Percentiles rank a stretch among this genome's conserved stretches.
phyloP scores from a whole-genome alignment of 805 yeast species.

The Lipomyces sp. region DNA sequence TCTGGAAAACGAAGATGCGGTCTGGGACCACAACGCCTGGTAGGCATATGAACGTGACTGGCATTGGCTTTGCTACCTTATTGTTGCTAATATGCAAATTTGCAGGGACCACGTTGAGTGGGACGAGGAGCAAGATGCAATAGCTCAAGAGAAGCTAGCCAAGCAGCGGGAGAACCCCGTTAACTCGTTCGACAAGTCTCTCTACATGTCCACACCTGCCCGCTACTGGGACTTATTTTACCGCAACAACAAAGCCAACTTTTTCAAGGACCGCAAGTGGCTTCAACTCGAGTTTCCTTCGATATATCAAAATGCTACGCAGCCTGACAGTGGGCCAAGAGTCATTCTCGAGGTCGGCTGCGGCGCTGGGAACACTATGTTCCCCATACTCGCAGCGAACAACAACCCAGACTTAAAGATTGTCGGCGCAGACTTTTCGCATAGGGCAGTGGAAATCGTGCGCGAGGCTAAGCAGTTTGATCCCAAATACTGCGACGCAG shows the following conservation, averaged over 20 bases:
- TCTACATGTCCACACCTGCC: conserved; percentile 82
- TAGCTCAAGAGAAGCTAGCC: conserved; percentile 70
- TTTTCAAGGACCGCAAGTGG: conserved; percentile 97
- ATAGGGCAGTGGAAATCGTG: conserved; percentile 85
- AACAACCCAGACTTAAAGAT: conserved; percentile 71
- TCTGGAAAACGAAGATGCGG: conserved; percentile 64
- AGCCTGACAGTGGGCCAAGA: conserved; percentile 62
- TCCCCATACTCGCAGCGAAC: conserved; percentile 81
- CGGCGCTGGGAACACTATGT: conserved; percentile 97
- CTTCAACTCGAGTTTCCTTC: conserved; percentile 89
- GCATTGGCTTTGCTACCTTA: background rate
- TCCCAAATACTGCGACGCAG: conserved; percentile 64
- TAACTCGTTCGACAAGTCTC: conserved; percentile 72
- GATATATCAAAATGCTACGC: conserved; percentile 67
- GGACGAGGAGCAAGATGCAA: conserved; percentile 82
- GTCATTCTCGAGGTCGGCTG: conserved; percentile 91
- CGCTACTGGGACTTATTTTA: conserved; percentile 94
- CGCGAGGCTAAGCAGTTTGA: conserved; percentile 52
- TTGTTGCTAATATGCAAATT: conserved; percentile 22
- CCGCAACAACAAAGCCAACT: conserved; percentile 84
- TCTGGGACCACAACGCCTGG: conserved; percentile 92
- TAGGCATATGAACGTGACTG: conserved; percentile 11
- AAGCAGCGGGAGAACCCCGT: conserved; percentile 82
- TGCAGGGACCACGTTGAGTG: conserved; percentile 87
- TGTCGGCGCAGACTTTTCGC: conserved; percentile 85